Evolutionary conservation across 306 rosid species (phyloP), one percentile per base, ranked within the genome.

Genomic region (Vicia villosa): DNA sequence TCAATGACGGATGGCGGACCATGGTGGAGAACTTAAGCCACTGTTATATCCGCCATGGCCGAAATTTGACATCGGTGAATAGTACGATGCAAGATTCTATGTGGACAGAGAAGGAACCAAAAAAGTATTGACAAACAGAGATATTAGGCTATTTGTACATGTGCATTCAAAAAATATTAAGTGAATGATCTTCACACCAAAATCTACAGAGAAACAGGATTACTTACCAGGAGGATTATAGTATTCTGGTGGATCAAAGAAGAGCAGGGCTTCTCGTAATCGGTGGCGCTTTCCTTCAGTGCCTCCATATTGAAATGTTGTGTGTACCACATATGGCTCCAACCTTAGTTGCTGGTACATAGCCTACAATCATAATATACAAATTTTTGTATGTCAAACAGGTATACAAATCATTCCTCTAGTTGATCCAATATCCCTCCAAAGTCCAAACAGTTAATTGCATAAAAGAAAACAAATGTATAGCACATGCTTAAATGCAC

Each of bases 231-330:
- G 85, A 52, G 89, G 83, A 81, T 91, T 89, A 67, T 84, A 94
- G 77, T 94, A 94, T 63, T 85, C 95, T 12, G 97, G 92, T 34
- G 97, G 95, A 79, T 91, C 99, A 75, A 66, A 79, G 86, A 94
- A 94, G 37, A 78, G 86, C 96, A 81, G 90, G 61, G 88, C 97
- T 80, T 94, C 99, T 17, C 97, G 94, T 28, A 94, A 80, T 69
- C 97, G 84, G 80, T 91, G 99, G 68, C 97, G 97, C 83, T 94
- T 94, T 82, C 97, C 99, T 81, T 87, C 92, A 5, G 96, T 91
- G 45, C 92, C 97, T n/a, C 91, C 97, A 74, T 87, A 91, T 82
- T 94, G 96, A 74, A 94, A 94, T 66, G 96, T 94, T 20, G 97
- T 87, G 66, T 94, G 99, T 75, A 94, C 92, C 12, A 97, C 99